Evolutionary conservation across 2,329 filamentous ascomycete species (phyloP).

Genomic region (Cytospora paraplurivora): DNA sequence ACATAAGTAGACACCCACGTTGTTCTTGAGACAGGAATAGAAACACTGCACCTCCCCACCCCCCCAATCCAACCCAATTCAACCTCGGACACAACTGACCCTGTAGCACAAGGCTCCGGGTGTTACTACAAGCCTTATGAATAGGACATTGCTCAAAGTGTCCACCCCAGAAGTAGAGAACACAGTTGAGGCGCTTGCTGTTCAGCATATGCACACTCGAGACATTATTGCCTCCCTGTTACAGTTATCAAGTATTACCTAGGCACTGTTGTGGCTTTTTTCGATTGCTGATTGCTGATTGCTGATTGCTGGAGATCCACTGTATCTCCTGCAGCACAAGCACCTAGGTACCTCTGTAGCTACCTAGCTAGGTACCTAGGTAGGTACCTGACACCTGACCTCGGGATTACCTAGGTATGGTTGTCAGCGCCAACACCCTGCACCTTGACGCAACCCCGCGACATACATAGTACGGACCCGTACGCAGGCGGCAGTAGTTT

Average conservation of each 20-base stretch:
- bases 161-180: neutral
- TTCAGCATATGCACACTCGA: neutral
- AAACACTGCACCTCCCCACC: constrained; percentile 6
- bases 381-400: too few relatives aligned
- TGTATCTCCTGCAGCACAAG: neutral
- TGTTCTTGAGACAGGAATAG: constrained; percentile 8
- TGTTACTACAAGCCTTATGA: too few relatives aligned
- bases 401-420: neutral
- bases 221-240: neutral
- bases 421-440: constrained; percentile 6
- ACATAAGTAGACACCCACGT: neutral
- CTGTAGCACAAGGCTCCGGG: too few relatives aligned
- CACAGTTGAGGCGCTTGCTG: neutral
- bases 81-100: neutral
- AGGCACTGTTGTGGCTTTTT: neutral
- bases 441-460: constrained; percentile 4
- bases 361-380: too few relatives aligned
- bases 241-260: neutral
- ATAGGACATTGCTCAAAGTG: too few relatives aligned
- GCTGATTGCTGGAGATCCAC: neutral
- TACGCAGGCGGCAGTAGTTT: constrained; percentile 6
- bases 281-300: neutral
- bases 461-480: neutral
- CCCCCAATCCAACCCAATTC: neutral
- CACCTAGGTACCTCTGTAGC: neutral